Evolutionary conservation across 2,329 filamentous ascomycete genomes (phyloP).

Genomic region (Endothia cerciana): DNA sequence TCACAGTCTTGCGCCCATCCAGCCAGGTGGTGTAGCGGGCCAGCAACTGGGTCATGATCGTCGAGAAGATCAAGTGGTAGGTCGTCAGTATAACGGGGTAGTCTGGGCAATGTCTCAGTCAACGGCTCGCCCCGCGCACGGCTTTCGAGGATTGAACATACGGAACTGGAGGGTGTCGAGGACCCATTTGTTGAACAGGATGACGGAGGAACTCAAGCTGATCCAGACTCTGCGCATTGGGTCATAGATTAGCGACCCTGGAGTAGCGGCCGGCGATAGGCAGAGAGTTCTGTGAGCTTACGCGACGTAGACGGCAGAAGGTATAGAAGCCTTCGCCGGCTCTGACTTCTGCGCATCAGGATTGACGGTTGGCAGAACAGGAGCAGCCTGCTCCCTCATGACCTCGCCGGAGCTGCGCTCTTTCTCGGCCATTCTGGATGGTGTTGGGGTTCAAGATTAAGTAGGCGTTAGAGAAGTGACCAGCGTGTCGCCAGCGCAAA

Average conservation of each 20-base stretch:
- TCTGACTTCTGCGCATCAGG: constrained; percentile 73
- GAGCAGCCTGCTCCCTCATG: constrained; percentile 58
- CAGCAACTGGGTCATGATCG: constrained; percentile 90
- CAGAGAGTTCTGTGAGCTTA: constrained; percentile 44
- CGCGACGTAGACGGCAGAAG: constrained; percentile 85
- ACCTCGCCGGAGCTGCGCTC: constrained; percentile 80
- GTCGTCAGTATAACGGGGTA: constrained; percentile 86
- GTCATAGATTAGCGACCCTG: background rate
- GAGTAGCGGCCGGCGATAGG: background rate
- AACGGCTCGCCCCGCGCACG: constrained; percentile 17
- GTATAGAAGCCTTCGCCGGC: constrained; percentile 66
- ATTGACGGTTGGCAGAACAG: constrained; percentile 79
- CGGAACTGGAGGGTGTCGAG: constrained; percentile 83
- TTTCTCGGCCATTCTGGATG: constrained; percentile 71
- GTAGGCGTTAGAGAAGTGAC: constrained; percentile 7
- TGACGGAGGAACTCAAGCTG: constrained; percentile 86
- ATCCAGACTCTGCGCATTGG: constrained; percentile 77
- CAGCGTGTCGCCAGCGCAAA: constrained; percentile 16
- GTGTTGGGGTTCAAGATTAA: constrained; percentile 1
- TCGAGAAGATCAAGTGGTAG: constrained; percentile 94
- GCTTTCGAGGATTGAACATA: constrained; percentile 48
- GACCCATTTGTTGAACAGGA: constrained; percentile 99
- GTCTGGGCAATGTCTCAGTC: constrained; percentile 48
- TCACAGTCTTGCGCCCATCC: constrained; percentile 92
- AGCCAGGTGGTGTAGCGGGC: constrained; percentile 87